phyloP scores from a whole-genome alignment of 768 basidiomycete genomes.

The Polyporus arcularius region DNA sequence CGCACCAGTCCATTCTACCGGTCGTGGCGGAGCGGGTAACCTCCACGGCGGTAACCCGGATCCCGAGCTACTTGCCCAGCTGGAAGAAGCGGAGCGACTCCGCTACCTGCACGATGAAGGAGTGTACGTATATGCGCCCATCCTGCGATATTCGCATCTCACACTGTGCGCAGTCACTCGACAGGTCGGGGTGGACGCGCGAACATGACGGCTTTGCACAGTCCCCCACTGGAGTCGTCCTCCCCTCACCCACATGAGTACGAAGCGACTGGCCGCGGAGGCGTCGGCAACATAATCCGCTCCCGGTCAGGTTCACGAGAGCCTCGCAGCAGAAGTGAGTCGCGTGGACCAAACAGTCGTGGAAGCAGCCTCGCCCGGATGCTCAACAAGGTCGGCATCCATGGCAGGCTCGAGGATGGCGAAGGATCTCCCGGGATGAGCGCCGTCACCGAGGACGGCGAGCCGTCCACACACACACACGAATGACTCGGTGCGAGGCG shows the following conservation, averaged over 20 bases:
- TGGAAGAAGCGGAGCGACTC: slow-evolving; percentile 37
- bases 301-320: slow-evolving; percentile 38
- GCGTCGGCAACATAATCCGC: slow-evolving; percentile 57
- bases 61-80: slow-evolving; percentile 30
- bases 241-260: slow-evolving; percentile 23
- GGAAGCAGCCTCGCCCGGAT: slow-evolving; percentile 19
- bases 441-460: background rate
- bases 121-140: slow-evolving; percentile 37
- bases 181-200: slow-evolving; percentile 71
- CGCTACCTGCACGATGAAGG: slow-evolving; percentile 31
- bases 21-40: slow-evolving; percentile 69
- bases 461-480: background rate
- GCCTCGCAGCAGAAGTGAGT: slow-evolving; percentile 21
- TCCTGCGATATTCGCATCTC: background rate
- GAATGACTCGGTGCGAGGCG: slow-evolving; percentile 25
- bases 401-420: slow-evolving; percentile 1
- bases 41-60: slow-evolving; percentile 37
- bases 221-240: slow-evolving; percentile 24
- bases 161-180: slow-evolving; percentile 48
- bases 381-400: slow-evolving; percentile 25
- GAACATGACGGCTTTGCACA: slow-evolving; percentile 45
- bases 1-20: slow-evolving; percentile 46
- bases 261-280: slow-evolving; percentile 58
- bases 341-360: slow-evolving; percentile 16
- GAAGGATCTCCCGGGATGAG: background rate